Evolutionary conservation across 2,329 filamentous ascomycete species (phyloP), one percentile per base, ranked within the genome.

Genomic region (Pyrenophora tritici-repentis): DNA sequence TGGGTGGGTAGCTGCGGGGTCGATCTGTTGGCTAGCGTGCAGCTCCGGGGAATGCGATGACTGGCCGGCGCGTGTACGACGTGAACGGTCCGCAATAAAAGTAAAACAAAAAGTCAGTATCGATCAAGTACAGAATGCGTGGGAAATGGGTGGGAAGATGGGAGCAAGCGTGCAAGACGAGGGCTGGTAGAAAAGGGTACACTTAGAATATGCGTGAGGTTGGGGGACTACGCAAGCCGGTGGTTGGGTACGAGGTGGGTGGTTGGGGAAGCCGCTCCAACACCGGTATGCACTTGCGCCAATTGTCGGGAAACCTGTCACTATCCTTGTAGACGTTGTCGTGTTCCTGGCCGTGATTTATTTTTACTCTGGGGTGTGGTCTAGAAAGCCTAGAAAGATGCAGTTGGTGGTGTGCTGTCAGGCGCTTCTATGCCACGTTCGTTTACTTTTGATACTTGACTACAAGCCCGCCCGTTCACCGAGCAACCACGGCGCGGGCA

Each of bases 171-270:
- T 59, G 56, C 53, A 58, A 55, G 53, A 53, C 31, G 33, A 44
- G 37, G 47, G 49, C 47, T 53, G 29, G 62, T 29, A 29, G 65
- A 71, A 70, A 68, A 66, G 63, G 65, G 56, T 59, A 56, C 55
- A 54, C 61, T 66, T 68, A 50, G 61, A 61, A 60, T 63, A 62
- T 64, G 57, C 51, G 58, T 59, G 58, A 61, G 65, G 64, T 57
- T 66, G 64, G 66, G 55, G 24, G 47, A 47, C 39, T 41, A 47
- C 47, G 41, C 34, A 31, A 41, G 39, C 24, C 35, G 54, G 44
- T 57, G 55, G 55, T 47, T 55, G 52, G 52, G 35, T 33, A 24
- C 42, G 40, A 61, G 59, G 52, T 61, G 62, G 67, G 59, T 41
- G 49, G 49, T 42, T 52, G 49, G 50, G 51, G 26, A 41, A 44